Conservation (phyloP, 768 basidiomycete genomes). For the Russula sp. region DNA sequence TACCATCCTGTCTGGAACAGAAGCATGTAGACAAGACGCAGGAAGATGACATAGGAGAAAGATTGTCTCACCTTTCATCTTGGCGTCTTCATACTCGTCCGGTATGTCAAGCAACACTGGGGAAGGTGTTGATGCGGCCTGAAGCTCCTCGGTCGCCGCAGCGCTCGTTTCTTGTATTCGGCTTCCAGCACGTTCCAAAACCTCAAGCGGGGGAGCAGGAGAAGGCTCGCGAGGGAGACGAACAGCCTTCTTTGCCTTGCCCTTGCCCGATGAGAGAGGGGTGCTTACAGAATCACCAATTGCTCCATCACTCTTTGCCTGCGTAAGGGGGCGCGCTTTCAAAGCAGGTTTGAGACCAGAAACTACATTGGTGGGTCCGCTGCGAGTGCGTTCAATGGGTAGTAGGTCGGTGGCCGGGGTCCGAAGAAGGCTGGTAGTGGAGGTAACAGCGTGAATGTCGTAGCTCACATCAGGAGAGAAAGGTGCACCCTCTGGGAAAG, state of each 20-base stretch:
- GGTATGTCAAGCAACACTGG: neutral
- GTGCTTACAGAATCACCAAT: neutral
- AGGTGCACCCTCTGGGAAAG: neutral
- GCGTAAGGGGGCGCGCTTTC: slow-evolving; percentile 2
- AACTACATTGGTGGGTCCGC: neutral
- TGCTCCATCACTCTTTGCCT: slow-evolving; percentile 3
- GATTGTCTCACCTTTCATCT: slow-evolving; percentile 64
- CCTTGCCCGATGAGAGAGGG: slow-evolving; percentile 19
- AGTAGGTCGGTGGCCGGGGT: neutral
- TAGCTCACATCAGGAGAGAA: neutral
- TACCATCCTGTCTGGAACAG: slow-evolving; percentile 75
- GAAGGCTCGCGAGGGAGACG: slow-evolving; percentile 25
- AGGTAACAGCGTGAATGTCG: neutral
- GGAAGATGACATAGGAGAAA: neutral
- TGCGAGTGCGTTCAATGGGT: neutral
- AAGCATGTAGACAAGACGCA: slow-evolving; percentile 24
- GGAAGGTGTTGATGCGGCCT: slow-evolving; percentile 25
- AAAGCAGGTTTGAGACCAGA: slow-evolving; percentile 4
- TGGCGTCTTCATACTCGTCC: slow-evolving; percentile 40
- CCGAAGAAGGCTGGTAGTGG: slow-evolving; percentile 14
- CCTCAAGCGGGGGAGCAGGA: slow-evolving; percentile 53
- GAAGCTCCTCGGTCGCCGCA: slow-evolving; percentile 41
- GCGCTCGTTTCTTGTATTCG: slow-evolving; percentile 60
- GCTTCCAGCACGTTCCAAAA: slow-evolving; percentile 55
- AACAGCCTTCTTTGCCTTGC: slow-evolving; percentile 21